Conservation (phyloP, 1,284 basidiomycete genomes). For the Sutorius eximius region DNA sequence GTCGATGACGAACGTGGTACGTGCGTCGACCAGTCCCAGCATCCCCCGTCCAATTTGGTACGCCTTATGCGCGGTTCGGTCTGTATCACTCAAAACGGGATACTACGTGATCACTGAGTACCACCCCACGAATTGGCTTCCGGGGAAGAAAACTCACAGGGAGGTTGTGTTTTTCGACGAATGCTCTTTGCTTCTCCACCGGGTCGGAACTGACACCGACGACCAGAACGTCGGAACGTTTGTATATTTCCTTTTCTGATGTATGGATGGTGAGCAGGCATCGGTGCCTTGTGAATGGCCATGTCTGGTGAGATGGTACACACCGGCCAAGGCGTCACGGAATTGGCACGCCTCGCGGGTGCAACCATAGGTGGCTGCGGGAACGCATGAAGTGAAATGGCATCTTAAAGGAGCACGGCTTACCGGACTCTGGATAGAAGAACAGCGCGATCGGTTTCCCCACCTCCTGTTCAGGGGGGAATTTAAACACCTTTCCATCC, state of each 20-base stretch:
- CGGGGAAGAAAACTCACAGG: slow-evolving; percentile 40
- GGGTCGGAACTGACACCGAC: slow-evolving; percentile 72
- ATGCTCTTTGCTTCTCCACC: slow-evolving; percentile 68
- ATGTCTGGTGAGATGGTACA: slow-evolving; percentile 19
- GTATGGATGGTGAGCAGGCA: background rate
- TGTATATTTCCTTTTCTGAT: slow-evolving; percentile 66
- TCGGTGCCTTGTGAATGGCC: background rate
- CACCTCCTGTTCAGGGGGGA: slow-evolving; percentile 47
- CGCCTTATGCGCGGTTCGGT: slow-evolving; percentile 59
- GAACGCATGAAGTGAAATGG: background rate
- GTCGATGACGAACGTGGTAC: slow-evolving; percentile 77
- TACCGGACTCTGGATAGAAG: slow-evolving; percentile 71
- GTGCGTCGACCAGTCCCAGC: slow-evolving; percentile 62
- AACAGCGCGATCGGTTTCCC: slow-evolving; percentile 63
- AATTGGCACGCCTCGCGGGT: slow-evolving; percentile 79
- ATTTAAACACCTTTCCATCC: slow-evolving; percentile 48
- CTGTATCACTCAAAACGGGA: slow-evolving; percentile 70
- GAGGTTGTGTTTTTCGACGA: slow-evolving; percentile 71
- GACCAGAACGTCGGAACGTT: slow-evolving; percentile 59
- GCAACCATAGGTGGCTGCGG: slow-evolving; percentile 67
- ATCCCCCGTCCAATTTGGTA: slow-evolving; percentile 66
- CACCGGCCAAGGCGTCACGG: slow-evolving; percentile 70
- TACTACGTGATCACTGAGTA: slow-evolving; percentile 43
- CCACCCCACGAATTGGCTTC: background rate
- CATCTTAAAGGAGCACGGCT: background rate